Base-by-base conservation (phyloP, 805 yeast genomes). In the Nakazawaea peltata region DNA sequence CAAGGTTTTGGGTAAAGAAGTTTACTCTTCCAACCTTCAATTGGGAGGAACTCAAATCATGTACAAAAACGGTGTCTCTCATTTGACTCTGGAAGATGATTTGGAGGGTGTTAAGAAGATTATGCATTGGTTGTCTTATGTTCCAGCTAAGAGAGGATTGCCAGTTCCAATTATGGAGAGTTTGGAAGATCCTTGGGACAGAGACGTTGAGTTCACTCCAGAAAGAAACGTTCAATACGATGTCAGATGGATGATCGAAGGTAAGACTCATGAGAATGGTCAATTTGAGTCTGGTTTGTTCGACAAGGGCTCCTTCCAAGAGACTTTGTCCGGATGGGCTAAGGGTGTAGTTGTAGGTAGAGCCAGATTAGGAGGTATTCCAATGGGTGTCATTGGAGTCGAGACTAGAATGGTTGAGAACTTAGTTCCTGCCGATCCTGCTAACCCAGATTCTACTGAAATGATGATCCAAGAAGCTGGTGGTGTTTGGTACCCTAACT, bases 401-500 rank as follows among this genome's bases (percentile, higher is more conserved):
- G 98, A 92, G 63, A 82, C 94, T 16, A 75, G 92, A 53, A 70
- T 79, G 35, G 78, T 94, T 41, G 97, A 94, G 50, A 92, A 90
- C 66, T 63, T 86, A 49, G 59, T 74, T 43, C 98, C 98, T 32
- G 99, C 99, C 28, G 99, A 92, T 56, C 98, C 99, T 27, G 99
- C 99, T 24, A 92, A 92, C 63, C 94, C 95, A 34, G 87, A 77
- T 38, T 88, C 97, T 13, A 85, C 92, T 28, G 98, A 92, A 62
- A 65, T 74, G 48, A 60, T 81, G 53, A 63, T 85, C 41, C 94
- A 83, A 60, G 98, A 92, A 63, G 97, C 99, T 44, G 99, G 98
- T 56, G 97, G 88, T 69, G 99, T 92, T 47, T 92, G 99, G 99
- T 85, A 88, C 68, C 99, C 99, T 50, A 92, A 92, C 69, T 83